phyloP scores from a whole-genome alignment of 345 rosid species.

The Turritis glabra region DNA sequence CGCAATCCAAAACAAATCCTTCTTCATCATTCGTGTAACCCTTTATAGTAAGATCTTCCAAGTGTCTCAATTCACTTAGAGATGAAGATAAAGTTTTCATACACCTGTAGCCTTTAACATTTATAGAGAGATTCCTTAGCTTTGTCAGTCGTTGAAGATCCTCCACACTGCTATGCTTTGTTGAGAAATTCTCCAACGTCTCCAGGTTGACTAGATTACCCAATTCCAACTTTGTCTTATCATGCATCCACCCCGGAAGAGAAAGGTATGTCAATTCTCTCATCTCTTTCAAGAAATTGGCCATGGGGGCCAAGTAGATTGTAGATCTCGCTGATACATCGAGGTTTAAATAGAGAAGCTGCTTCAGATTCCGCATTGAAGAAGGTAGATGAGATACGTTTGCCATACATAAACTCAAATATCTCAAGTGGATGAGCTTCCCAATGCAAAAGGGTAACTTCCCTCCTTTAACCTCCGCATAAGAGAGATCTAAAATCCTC shows the following conservation, averaged over 20 bases:
- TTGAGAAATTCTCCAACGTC: neutral
- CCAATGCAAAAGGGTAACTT: slow-evolving; percentile 13
- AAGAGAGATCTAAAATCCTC: slow-evolving; percentile 40
- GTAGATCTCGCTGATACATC: too few relatives aligned
- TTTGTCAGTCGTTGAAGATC: neutral
- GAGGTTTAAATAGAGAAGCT: neutral
- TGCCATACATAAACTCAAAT: neutral
- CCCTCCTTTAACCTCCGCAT: neutral
- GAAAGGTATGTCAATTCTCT: neutral
- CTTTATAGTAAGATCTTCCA: neutral
- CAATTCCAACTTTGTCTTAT: neutral
- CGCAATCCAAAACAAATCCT: neutral
- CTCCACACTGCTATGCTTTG: neutral
- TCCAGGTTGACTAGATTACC: slow-evolving; percentile 14
- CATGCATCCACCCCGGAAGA: neutral
- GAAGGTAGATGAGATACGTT: neutral
- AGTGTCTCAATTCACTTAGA: neutral
- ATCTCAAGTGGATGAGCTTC: neutral
- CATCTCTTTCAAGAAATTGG: neutral
- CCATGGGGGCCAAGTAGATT: neutral
- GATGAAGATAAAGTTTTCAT: neutral
- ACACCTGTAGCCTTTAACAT: neutral
- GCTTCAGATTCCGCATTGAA: neutral
- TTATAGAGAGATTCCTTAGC: neutral
- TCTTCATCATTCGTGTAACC: neutral